Conservation (phyloP, 257 asterid species). For the Solanum neorickii region DNA sequence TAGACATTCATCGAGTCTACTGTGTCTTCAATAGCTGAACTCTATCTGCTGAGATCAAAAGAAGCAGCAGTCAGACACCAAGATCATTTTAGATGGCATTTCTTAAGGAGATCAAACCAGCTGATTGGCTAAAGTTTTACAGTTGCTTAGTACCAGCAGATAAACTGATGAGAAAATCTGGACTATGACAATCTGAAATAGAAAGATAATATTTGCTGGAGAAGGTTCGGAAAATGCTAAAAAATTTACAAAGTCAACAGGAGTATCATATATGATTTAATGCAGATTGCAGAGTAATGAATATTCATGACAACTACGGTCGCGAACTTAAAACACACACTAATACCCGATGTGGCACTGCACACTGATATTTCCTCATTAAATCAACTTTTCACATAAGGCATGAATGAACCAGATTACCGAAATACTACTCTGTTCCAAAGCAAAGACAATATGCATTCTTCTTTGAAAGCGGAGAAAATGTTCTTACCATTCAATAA, state of each 20-base stretch:
- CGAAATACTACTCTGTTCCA: background rate
- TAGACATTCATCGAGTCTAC: background rate
- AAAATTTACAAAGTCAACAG: background rate
- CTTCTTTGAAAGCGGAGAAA: background rate
- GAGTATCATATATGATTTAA: background rate
- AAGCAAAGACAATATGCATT: background rate
- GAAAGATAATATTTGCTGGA: background rate
- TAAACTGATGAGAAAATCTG: background rate
- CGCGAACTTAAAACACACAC: background rate
- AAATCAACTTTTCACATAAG: background rate
- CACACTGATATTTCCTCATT: background rate
- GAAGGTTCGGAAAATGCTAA: background rate
- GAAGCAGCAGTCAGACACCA: background rate
- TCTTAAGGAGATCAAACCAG: background rate
- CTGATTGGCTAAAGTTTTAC: background rate
- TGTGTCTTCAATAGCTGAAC: background rate
- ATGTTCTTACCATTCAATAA: conserved; percentile 65
- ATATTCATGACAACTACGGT: background rate
- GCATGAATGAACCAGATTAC: background rate
- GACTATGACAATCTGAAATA: background rate
- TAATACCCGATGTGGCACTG: background rate
- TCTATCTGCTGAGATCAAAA: background rate
- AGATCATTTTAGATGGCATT: background rate
- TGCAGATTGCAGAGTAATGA: background rate
- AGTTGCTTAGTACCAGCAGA: background rate